Evolutionary conservation across 108 stramenopile species (phyloP).

Genomic region (Seminavis robusta): DNA sequence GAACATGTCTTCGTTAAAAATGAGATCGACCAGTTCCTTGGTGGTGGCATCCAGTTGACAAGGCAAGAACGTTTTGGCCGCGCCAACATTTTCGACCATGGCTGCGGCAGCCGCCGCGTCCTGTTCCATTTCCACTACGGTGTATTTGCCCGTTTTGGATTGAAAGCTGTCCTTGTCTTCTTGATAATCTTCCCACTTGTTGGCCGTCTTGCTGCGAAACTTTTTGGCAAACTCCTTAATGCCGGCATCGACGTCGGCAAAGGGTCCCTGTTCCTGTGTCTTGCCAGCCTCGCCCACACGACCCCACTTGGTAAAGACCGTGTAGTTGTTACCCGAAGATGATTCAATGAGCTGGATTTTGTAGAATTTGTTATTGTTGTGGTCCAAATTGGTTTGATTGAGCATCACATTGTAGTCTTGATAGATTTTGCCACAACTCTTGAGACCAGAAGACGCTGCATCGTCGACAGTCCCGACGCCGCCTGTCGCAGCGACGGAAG

Average conservation of each 20-base stretch:
- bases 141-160: slow-evolving; percentile 35
- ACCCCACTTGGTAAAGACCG: slow-evolving; percentile 31
- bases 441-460: slow-evolving; percentile 4
- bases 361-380: slow-evolving; percentile 59
- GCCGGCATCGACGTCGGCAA: slow-evolving; percentile 1
- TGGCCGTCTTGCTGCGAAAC: slow-evolving; percentile 40
- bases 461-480: slow-evolving; percentile 3
- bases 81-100: neutral
- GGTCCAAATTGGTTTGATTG: slow-evolving; percentile 47
- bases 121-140: slow-evolving; percentile 33
- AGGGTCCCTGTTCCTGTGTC: slow-evolving; percentile 9
- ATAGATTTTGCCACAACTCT: slow-evolving; percentile 2
- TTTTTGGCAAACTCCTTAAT: slow-evolving; percentile 26
- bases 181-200: slow-evolving; percentile 27
- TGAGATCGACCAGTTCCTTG: slow-evolving; percentile 31
- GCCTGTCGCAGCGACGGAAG: slow-evolving; percentile 8
- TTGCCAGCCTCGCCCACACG: slow-evolving; percentile 34
- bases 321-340: neutral
- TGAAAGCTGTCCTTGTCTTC: slow-evolving; percentile 4
- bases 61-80: slow-evolving; percentile 5
- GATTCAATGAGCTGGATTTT: slow-evolving; percentile 12
- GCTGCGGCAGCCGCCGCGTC: slow-evolving; percentile 12
- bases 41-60: slow-evolving; percentile 33
- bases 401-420: slow-evolving; percentile 22
- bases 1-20: slow-evolving; percentile 53